Conservation (phyloP, 768 basidiomycete genomes). For the Mycena pura region DNA sequence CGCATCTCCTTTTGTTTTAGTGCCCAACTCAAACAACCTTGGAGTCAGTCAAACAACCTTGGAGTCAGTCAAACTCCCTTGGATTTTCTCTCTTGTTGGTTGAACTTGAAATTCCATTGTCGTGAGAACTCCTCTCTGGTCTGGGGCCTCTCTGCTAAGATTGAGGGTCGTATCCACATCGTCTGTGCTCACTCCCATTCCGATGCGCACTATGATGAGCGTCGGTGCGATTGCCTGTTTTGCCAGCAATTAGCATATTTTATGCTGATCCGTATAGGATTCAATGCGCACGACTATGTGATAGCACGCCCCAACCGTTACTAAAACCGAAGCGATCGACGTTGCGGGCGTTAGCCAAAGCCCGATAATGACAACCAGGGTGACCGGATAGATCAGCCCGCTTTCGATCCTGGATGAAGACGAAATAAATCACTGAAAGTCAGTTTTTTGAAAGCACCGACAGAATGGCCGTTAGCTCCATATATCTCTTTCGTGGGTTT, state of each 20-base stretch:
- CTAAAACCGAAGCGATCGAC: slow-evolving; percentile 3
- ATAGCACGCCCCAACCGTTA: slow-evolving; percentile 4
- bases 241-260: background rate
- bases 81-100: no score
- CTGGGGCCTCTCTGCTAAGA: no score
- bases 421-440: background rate
- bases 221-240: slow-evolving; percentile 15
- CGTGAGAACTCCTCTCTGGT: no score
- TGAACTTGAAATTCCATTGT: no score
- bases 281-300: slow-evolving; percentile 5
- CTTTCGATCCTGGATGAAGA: background rate
- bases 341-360: background rate
- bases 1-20: no score
- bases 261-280: no score
- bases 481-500: background rate
- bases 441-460: background rate
- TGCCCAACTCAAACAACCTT: no score
- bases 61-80: no score
- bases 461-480: slow-evolving; percentile 8
- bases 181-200: slow-evolving; percentile 5
- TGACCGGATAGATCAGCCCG: slow-evolving; percentile 12
- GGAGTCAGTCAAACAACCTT: no score
- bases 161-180: no score
- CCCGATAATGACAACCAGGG: background rate
- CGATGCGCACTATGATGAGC: slow-evolving; percentile 12